Conservation (phyloP, 2,329 filamentous ascomycete genomes). For the Fusarium humuli region DNA sequence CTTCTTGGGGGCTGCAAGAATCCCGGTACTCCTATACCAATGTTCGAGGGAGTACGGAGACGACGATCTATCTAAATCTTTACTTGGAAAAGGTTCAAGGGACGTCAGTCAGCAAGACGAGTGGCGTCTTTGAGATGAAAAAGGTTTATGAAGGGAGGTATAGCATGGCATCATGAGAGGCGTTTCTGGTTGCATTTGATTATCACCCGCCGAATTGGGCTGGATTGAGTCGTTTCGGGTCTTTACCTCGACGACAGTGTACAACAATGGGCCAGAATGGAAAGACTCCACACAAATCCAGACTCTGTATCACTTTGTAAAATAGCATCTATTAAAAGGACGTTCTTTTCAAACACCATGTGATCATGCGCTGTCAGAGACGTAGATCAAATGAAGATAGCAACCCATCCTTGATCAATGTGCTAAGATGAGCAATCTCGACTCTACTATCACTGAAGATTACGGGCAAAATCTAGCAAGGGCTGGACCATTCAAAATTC, state of each 20-base stretch:
- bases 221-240: constrained; percentile 17
- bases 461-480: not conserved
- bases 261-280: constrained; percentile 39
- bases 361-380: not conserved
- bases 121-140: not conserved
- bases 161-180: constrained; percentile 28
- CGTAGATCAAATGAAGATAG: not conserved
- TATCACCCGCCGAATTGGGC: constrained; percentile 12
- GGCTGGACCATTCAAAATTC: not conserved
- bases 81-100: not conserved
- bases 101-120: not conserved
- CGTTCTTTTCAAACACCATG: not conserved
- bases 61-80: constrained; percentile 32
- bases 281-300: constrained; percentile 43
- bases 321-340: constrained; percentile 20
- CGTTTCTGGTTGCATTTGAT: constrained; percentile 34
- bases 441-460: not conserved
- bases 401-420: not conserved
- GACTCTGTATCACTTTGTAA: constrained; percentile 35
- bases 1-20: constrained; percentile 78
- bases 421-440: constrained; percentile 2
- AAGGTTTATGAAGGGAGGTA: not conserved
- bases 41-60: constrained; percentile 50
- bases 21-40: constrained; percentile 51
- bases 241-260: constrained; percentile 34